Evolutionary conservation across 2,329 filamentous ascomycete species (phyloP), one percentile per base, ranked within the genome.

Genomic region (Grosmannia penicillata): DNA sequence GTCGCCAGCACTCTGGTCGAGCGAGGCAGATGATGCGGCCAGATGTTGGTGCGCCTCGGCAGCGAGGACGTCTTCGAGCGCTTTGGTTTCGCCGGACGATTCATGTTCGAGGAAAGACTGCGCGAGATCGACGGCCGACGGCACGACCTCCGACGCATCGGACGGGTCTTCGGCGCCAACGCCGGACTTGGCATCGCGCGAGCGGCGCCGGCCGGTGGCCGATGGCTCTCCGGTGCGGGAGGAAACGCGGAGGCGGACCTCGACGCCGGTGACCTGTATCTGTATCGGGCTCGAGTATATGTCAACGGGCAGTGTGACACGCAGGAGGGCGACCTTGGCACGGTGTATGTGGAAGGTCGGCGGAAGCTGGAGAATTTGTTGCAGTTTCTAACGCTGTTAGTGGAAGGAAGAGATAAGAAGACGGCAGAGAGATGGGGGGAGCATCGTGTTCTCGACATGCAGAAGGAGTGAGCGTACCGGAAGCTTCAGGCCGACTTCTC

Each of bases 381-480:
- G 71, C 40, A 94, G 69, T 74, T 89, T 91, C 84, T 93, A 26
- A n/a, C n/a, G n/a, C n/a, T n/a, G n/a, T n/a, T n/a, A n/a, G n/a
- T n/a, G 27, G 14, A 14, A 22, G 19, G 11, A 17, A n/a, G 9
- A 32, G 18, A 14, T 11, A 32, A 21, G 10, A 13, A 4, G 17
- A 8, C 19, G 23, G 31, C 31, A 8, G 17, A n/a, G 8, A 37
- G 3, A 33, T 15, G 9, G 35, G 8, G 21, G 8, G 3, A 37
- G 6, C 19, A 14, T 8, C 9, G 4, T 10, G 31, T 10, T 10
- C 4, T 15, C 11, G 4, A n/a, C 5, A 22, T 13, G 17, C 13
- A 8, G 13, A 21, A 19, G 6, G 31, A 14, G 31, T 22, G 13
- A 33, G 21, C 65, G 49, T 65, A 83, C 85, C 66, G 84, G 72